A percentile compares a stretch with the other conserved stretches of the same genome.
phyloP scores from a whole-genome alignment of 2,329 filamentous ascomycete genomes.

The Colletotrichum filicis region DNA sequence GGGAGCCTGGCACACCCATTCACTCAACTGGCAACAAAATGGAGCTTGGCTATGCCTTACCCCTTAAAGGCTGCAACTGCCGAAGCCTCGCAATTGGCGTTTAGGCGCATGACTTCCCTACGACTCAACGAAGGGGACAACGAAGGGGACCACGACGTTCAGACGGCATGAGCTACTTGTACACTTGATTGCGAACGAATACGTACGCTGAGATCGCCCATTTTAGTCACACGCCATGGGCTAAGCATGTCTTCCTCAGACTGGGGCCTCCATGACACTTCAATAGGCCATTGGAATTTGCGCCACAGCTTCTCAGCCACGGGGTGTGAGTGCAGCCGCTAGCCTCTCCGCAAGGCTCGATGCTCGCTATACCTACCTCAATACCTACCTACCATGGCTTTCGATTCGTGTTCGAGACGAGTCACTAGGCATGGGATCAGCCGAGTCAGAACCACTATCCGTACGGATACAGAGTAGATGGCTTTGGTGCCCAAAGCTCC shows the following conservation, averaged over 20 bases:
- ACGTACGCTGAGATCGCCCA: neutral
- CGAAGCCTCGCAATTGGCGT: neutral
- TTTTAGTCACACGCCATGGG: neutral
- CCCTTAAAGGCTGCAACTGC: conserved; percentile 12
- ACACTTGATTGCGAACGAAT: neutral
- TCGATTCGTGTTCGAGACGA: neutral
- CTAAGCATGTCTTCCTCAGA: neutral
- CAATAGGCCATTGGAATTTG: neutral
- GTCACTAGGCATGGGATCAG: conserved; percentile 14
- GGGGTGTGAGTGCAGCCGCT: neutral
- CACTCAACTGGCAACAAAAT: neutral
- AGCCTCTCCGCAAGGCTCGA: neutral
- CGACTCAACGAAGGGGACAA: too few species aligned
- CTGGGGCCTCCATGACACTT: neutral
- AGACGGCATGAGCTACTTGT: neutral
- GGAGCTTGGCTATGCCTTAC: neutral
- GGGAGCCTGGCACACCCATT: neutral
- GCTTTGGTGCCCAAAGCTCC: neutral
- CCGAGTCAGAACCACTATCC: conserved; percentile 3
- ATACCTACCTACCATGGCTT: too few species aligned
- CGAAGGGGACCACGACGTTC: neutral
- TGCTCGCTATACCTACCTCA: neutral
- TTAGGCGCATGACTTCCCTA: neutral
- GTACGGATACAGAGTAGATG: neutral
- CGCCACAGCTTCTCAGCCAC: conserved; percentile 1